Base-by-base conservation (phyloP, 352 stramenopile species). In the Globisporangium viniferum region DNA sequence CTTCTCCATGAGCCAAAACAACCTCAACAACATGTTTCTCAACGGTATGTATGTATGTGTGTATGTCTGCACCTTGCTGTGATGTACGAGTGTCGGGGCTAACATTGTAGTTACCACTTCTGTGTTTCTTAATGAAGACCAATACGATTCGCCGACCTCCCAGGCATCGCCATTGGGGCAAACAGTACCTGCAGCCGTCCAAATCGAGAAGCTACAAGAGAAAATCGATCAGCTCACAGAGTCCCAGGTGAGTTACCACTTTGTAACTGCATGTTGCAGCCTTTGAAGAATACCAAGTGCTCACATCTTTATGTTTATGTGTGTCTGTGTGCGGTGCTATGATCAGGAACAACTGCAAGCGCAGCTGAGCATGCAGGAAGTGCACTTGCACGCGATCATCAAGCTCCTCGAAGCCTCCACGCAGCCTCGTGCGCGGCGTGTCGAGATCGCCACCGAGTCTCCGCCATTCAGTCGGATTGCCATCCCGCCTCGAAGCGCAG, bases 391-490 rank as follows among this genome's bases (percentile, higher is more conserved):
- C 35, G 70, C 73, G 5, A 93, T 93, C 35, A 62, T 79, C 57
- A 62, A 72, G 18, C 60, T 91, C 2, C 35, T 92, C 1, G 60
- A 89, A 35, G 12, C 74, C 14, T 62, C 75, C 14, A 57, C 66
- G 15, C 74, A 75, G n/a, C 3, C 58, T 14, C 66, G 57, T 35
- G 5, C 61, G 18, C 56, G 57, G 3, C 68, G 39, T 4, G 36
- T 71, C 51, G 66, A 51, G 60, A 2, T 72, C 49, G n/a, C 59
- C 27, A 33, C 44, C 57, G 68, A 80, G 66, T 51, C 57, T 15
- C 81, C 77, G 22, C 83, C 80, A 2, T 89, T 88, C 67, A 90
- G 78, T 62, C 79, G 68, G 27, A 90, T 90, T 53, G 48, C 74
- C 3, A 51, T 64, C 14, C 63, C 63, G 5, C 41, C 41, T 49